Evolutionary conservation across 2,329 filamentous ascomycete species (phyloP).

Genomic region (Amauroascus niger): DNA sequence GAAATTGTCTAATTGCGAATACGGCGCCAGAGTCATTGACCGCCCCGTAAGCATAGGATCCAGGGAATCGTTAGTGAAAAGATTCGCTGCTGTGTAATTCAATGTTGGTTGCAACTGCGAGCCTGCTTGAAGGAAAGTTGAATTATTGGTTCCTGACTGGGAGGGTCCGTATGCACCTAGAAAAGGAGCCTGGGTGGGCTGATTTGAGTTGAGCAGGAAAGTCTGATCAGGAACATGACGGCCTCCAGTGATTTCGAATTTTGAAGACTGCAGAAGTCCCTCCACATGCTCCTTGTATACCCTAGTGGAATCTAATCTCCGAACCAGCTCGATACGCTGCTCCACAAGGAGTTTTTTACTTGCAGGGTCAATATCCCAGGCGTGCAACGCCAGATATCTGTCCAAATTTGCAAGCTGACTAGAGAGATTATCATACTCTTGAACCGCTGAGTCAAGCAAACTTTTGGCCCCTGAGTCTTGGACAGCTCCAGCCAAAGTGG

Average conservation of each 20-base stretch:
- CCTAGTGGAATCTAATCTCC: conserved; percentile 31
- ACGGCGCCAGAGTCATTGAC: neutral
- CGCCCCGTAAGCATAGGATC: neutral
- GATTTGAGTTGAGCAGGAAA: neutral
- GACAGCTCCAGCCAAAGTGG: neutral
- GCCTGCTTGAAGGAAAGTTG: neutral
- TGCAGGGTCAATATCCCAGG: conserved; percentile 29
- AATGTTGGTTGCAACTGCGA: neutral
- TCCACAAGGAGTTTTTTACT: conserved; percentile 30
- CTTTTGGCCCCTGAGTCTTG: conserved; percentile 3
- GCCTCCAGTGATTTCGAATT: neutral
- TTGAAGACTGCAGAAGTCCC: conserved; percentile 17
- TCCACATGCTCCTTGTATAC: conserved; percentile 31
- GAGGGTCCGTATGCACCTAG: neutral
- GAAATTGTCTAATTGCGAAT: neutral
- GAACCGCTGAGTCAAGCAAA: conserved; percentile 24
- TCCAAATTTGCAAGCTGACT: conserved; percentile 30
- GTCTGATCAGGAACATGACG: neutral
- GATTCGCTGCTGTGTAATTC: neutral
- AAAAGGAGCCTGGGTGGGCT: neutral
- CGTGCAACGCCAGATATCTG: conserved; percentile 32
- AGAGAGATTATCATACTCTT: conserved; percentile 26
- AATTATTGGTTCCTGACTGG: neutral
- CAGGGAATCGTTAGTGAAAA: neutral
- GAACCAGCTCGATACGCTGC: conserved; percentile 30